These are phyloP conservation scores for Neonectria magnoliae DNA, from an alignment of 2,329 filamentous ascomycete species.

Conservation along the genomic window DNA sequence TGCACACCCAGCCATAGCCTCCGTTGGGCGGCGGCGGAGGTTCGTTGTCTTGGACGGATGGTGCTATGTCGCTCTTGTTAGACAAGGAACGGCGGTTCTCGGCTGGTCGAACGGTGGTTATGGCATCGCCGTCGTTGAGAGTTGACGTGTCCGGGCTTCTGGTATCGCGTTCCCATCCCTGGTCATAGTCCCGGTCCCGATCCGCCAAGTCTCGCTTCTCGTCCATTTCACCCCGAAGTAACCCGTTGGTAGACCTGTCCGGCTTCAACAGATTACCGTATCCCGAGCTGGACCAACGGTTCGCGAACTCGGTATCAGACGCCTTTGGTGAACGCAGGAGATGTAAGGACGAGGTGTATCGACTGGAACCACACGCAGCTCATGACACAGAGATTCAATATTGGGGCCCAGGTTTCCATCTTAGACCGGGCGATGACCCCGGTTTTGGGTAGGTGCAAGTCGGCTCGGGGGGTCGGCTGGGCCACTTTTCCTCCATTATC, in stretches of 20 bases:
- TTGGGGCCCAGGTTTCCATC: slow-evolving; percentile 16
- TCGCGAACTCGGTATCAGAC: not conserved
- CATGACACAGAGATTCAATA: slow-evolving; percentile 18
- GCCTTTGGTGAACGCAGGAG: not conserved
- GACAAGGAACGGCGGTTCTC: slow-evolving; percentile 15
- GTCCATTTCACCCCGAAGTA: slow-evolving; percentile 25
- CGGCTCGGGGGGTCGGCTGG: not conserved
- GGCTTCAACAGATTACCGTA: not conserved
- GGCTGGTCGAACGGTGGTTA: slow-evolving; percentile 25
- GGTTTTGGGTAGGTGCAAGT: slow-evolving; percentile 17
- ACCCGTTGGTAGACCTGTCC: not conserved
- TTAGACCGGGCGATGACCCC: slow-evolving; percentile 23
- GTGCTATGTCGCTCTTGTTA: slow-evolving; percentile 25
- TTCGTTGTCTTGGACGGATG: slow-evolving; percentile 24
- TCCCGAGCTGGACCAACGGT: not conserved
- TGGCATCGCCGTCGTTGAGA: slow-evolving; percentile 35
- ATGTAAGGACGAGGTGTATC: not conserved
- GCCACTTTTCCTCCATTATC: slow-evolving; percentile 6
- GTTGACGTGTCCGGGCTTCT: slow-evolving; percentile 34
- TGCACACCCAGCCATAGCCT: slow-evolving; percentile 64
- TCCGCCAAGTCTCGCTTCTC: slow-evolving; percentile 31
- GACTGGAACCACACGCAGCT: not conserved
- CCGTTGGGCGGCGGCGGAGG: slow-evolving; percentile 62
- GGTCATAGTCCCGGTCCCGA: slow-evolving; percentile 25
- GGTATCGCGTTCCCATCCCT: slow-evolving; percentile 21